phyloP scores from a whole-genome alignment of 2,329 filamentous ascomycete species.

The Reticulascus tulasneorum region DNA sequence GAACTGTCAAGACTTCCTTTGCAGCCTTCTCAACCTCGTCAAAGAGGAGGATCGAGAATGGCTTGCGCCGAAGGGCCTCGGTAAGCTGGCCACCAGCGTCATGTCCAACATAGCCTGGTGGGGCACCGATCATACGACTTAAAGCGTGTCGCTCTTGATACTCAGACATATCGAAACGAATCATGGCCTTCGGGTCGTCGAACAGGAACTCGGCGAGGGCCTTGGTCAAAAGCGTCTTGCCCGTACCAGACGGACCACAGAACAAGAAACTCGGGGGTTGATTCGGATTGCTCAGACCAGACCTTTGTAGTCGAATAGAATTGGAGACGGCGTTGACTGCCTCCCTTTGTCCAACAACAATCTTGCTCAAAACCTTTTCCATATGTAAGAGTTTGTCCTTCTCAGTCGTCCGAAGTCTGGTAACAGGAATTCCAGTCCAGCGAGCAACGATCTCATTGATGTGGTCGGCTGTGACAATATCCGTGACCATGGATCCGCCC shows the following conservation, averaged over 20 bases:
- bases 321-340: slow-evolving; percentile 92
- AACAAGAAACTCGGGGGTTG: slow-evolving; percentile 97
- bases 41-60: slow-evolving; percentile 96
- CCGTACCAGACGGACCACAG: slow-evolving; percentile 96
- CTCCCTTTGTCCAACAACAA: slow-evolving; percentile 92
- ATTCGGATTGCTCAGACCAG: slow-evolving; percentile 91
- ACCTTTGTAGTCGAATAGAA: slow-evolving; percentile 90
- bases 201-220: slow-evolving; percentile 97
- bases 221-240: slow-evolving; percentile 96
- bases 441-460: slow-evolving; percentile 98
- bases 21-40: slow-evolving; percentile 98
- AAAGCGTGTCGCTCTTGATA: slow-evolving; percentile 97
- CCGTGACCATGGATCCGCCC: slow-evolving; percentile 75
- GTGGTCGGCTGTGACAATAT: slow-evolving; percentile 92
- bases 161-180: slow-evolving; percentile 99
- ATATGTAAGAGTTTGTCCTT: slow-evolving; percentile 98
- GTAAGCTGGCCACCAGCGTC: slow-evolving; percentile 95
- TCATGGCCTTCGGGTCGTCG: slow-evolving; percentile 96
- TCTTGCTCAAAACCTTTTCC: slow-evolving; percentile 78
- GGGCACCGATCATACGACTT: slow-evolving; percentile 95
- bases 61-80: slow-evolving; percentile 86
- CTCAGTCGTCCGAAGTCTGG: slow-evolving; percentile 86
- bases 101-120: slow-evolving; percentile 94
- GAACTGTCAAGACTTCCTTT: slow-evolving; percentile 93
- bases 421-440: slow-evolving; percentile 98